phyloP scores from a whole-genome alignment of 225 moss, liverwort and hornwort genomes.

The Neckera pumila region DNA sequence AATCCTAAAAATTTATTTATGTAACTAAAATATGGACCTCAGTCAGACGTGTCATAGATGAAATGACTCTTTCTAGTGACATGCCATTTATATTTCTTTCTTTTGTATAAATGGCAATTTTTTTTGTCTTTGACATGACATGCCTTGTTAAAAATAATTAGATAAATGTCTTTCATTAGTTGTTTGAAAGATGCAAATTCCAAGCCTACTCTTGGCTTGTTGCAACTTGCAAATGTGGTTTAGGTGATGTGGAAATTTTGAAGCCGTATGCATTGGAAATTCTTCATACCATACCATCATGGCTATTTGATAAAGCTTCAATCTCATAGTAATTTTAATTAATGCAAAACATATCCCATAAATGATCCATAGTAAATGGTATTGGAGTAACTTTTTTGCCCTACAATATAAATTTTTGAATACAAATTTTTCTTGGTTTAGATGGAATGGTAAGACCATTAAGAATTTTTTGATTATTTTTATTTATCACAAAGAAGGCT shows the following conservation, averaged over 20 bases:
- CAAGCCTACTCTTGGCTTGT: not conserved
- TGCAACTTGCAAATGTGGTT: accelerated
- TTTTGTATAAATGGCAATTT: not conserved
- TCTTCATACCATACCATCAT: not conserved
- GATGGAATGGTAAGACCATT: accelerated
- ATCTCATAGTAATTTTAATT: not conserved
- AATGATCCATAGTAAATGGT: not conserved
- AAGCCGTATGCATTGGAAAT: accelerated
- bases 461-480: not conserved
- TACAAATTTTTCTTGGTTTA: not conserved
- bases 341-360: not conserved
- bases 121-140: accelerated
- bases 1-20: too few species aligned
- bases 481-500: not conserved
- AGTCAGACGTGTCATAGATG: too few species aligned
- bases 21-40: too few species aligned
- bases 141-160: not conserved
- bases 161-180: not conserved
- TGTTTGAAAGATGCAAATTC: not conserved
- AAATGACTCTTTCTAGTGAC: too few species aligned
- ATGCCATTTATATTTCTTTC: not conserved
- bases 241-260: too few species aligned
- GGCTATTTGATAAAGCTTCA: too few species aligned
- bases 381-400: not conserved
- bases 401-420: accelerated